Evolutionary conservation across 768 basidiomycete genomes (phyloP).

Genomic region (Gymnopilus junonius): DNA sequence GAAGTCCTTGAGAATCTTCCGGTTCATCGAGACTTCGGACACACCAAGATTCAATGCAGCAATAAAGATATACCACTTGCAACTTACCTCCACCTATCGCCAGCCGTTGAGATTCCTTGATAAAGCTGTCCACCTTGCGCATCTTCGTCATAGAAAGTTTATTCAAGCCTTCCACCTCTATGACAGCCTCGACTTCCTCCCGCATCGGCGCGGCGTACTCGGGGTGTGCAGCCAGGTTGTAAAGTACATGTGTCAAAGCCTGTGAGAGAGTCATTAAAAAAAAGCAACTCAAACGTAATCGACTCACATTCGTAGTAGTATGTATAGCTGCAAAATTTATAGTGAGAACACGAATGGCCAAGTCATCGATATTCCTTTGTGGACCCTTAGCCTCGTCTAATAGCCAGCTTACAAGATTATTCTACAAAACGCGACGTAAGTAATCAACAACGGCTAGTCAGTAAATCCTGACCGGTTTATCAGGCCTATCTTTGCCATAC

Average conservation of each 20-base stretch:
- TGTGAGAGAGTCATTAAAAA: slow-evolving; percentile 9
- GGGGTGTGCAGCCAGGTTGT: slow-evolving; percentile 40
- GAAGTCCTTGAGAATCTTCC: slow-evolving; percentile 41
- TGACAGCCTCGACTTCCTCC: slow-evolving; percentile 45
- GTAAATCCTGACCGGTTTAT: slow-evolving; percentile 6
- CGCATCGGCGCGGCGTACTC: slow-evolving; percentile 40
- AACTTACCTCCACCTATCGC: slow-evolving; percentile 9
- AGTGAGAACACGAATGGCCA: slow-evolving; percentile 26
- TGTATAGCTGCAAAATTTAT: slow-evolving; percentile 37
- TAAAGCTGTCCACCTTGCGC: slow-evolving; percentile 49
- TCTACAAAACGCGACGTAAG: slow-evolving; percentile 12
- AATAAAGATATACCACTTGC: too few species aligned
- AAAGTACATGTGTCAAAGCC: slow-evolving; percentile 42
- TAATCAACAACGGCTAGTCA: not conserved
- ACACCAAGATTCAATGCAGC: not conserved
- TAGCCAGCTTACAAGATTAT: slow-evolving; percentile 34
- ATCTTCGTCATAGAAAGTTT: slow-evolving; percentile 41
- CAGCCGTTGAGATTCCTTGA: slow-evolving; percentile 40
- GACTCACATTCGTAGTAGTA: slow-evolving; percentile 21
- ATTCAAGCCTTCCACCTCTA: slow-evolving; percentile 41
- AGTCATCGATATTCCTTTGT: slow-evolving; percentile 18
- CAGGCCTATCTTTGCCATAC: slow-evolving; percentile 2
- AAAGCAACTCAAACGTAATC: not conserved
- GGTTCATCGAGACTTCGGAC: slow-evolving; percentile 26
- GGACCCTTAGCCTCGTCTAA: slow-evolving; percentile 29